These are phyloP conservation scores for Tricholoma furcatifolium DNA, from an alignment of 768 basidiomycete species.

Conservation along the genomic window DNA sequence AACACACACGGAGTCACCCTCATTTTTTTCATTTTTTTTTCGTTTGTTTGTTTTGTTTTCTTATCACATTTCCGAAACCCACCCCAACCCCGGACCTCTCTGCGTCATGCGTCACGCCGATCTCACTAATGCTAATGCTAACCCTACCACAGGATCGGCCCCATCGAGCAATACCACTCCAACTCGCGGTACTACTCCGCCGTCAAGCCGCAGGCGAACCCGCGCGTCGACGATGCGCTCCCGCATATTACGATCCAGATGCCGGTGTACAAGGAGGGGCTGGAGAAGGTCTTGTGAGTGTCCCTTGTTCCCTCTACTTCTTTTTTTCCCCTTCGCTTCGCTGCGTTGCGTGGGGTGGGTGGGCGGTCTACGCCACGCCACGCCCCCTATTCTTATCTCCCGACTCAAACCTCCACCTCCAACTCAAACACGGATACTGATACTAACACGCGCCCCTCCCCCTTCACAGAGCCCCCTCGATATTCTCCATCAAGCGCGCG, in stretches of 20 bases:
- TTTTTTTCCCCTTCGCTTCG: not conserved
- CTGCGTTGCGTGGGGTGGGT: not conserved
- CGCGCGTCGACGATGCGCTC: conserved; percentile 49
- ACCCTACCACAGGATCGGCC: conserved; percentile 68
- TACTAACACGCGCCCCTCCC: no score
- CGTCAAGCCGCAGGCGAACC: conserved; percentile 49
- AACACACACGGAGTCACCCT: no score
- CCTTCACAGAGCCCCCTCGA: conserved; percentile 54
- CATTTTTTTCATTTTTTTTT: no score
- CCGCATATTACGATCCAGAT: conserved; percentile 83
- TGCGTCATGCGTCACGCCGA: no score
- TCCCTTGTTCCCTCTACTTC: not conserved
- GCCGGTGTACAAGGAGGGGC: conserved; percentile 82
- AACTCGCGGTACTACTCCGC: conserved; percentile 85
- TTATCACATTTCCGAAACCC: no score
- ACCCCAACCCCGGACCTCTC: no score
- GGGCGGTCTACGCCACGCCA: not conserved
- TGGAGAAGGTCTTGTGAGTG: conserved; percentile 64
- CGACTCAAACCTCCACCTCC: not conserved
- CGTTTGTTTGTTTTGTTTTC: no score
- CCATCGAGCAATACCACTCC: conserved; percentile 73
- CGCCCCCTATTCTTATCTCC: not conserved
- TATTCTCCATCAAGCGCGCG: conserved; percentile 73
- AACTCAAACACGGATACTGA: no score
- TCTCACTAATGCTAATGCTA: no score